Base-by-base conservation (phyloP, 352 stramenopile species). In the Aphanomyces invadans region DNA sequence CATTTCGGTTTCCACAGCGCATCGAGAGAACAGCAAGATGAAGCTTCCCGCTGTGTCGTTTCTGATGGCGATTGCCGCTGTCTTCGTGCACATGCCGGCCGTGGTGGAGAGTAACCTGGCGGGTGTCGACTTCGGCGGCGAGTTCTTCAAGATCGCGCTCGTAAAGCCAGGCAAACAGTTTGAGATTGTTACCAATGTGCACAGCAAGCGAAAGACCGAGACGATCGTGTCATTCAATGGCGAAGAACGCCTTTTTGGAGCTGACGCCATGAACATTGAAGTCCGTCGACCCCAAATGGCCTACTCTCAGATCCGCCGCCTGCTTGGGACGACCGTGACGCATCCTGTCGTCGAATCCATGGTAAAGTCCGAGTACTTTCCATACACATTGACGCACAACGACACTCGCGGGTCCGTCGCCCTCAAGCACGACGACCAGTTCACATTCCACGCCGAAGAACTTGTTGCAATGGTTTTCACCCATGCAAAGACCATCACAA, bases 141-240 rank as follows among this genome's bases (percentile, higher is more conserved):
- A 98, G 68, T 90, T 86, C 65, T 90, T 90, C 73, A 90, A 90
- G 72, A 74, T 90, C 36, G 81, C 81, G 60, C 80, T 90, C 12
- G 81, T 90, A n/a, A 90, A 98, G 75, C 92, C 94, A 53, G 95
- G 96, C 53, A 95, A 88, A 60, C 93, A 95, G 5, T 88, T 98
- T 62, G 92, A 98, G 76, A 99, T 99, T 79, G 95, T 99, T 2
- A 98, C 95, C 25, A 99, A 99, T 75, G 78, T 97, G 53, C 91
- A 98, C 72, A 98, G 91, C 67, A 99, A 99, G 80, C 90, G 97
- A 55, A 99, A 99, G 79, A 99, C 96, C 23, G 94, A 98, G 73
- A 95, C 95, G 65, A 87, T 91, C 62, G 83, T 97, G 44, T 83
- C 84, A 25, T 97, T 97, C 65, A 84, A 96, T 71, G 79, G 84